Conservation (phyloP, 352 stramenopile species). For the Phytophthora meadii region DNA sequence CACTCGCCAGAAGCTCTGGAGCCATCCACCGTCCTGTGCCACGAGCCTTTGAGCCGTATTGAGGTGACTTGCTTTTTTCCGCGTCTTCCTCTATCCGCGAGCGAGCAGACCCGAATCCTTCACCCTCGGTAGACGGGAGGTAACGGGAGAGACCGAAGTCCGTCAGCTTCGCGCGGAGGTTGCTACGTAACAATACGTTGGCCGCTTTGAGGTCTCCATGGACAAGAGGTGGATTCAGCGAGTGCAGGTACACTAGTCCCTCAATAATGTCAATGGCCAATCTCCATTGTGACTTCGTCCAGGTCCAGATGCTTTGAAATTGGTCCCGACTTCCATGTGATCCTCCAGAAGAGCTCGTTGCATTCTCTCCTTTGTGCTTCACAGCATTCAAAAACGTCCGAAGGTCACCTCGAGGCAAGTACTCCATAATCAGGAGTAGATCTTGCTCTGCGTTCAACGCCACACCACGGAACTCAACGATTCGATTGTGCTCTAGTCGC, state of each 20-base stretch:
- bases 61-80: slow-evolving; percentile 3
- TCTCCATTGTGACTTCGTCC: slow-evolving; percentile 51
- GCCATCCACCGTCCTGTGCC: slow-evolving; percentile 85
- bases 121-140: slow-evolving; percentile 11
- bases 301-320: slow-evolving; percentile 49
- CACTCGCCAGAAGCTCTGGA: slow-evolving; percentile 81
- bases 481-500: slow-evolving; percentile 54
- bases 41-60: slow-evolving; percentile 26
- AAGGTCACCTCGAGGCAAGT: slow-evolving; percentile 63
- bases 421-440: slow-evolving; percentile 58
- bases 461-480: slow-evolving; percentile 59
- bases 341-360: slow-evolving; percentile 5
- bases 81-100: neutral
- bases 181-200: slow-evolving; percentile 45
- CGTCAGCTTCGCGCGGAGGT: slow-evolving; percentile 46
- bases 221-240: slow-evolving; percentile 42
- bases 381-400: slow-evolving; percentile 42
- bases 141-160: slow-evolving; percentile 56
- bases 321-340: slow-evolving; percentile 14
- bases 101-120: slow-evolving; percentile 3
- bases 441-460: slow-evolving; percentile 51
- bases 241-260: slow-evolving; percentile 56
- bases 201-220: slow-evolving; percentile 53
- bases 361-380: slow-evolving; percentile 31
- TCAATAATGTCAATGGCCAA: slow-evolving; percentile 57